A percentile compares a stretch with the other conserved stretches of the same genome.
Evolutionary conservation across 305 asterid genomes (phyloP).

Genomic region (Euphrasia arctica): DNA sequence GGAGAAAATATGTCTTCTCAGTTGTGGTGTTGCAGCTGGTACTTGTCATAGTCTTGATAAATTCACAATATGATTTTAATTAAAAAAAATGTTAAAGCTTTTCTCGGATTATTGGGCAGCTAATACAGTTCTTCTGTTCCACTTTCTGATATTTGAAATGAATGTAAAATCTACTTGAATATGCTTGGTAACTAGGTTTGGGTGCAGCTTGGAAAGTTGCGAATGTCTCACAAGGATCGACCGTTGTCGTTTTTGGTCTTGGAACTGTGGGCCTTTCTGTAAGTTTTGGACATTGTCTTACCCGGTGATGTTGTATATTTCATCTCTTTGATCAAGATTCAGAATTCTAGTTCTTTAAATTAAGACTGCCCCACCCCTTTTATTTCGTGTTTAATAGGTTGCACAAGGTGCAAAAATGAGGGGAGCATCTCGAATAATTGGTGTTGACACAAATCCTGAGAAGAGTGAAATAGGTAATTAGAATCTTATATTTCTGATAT

Average conservation of each 20-base stretch:
- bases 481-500: conserved; percentile 12
- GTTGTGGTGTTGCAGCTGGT: conserved; percentile 99
- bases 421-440: conserved; percentile 88
- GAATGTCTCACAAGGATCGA: conserved; percentile 74
- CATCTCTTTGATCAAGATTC: conserved; percentile 4
- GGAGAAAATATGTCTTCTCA: conserved; percentile 90
- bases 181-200: conserved; percentile 48
- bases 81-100: background rate
- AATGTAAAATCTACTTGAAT: conserved; percentile 18
- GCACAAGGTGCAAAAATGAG: conserved; percentile 93
- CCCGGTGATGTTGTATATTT: background rate
- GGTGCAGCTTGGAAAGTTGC: conserved; percentile 99
- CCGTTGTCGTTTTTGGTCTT: conserved; percentile 83
- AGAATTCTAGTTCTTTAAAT: conserved; percentile 9
- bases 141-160: conserved; percentile 14
- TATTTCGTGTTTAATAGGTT: conserved; percentile 45
- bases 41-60: conserved; percentile 2
- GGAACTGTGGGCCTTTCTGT: conserved; percentile 98
- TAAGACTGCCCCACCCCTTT: conserved; percentile 14
- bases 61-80: background rate
- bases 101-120: conserved; percentile 16
- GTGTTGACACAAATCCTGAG: conserved; percentile 71
- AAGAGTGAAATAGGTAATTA: conserved; percentile 62
- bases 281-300: conserved; percentile 35
- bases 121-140: conserved; percentile 11